Evolutionary conservation across 1,284 basidiomycete species (phyloP), one percentile per base, ranked within the genome.

Genomic region (Moesziomyces sp.): DNA sequence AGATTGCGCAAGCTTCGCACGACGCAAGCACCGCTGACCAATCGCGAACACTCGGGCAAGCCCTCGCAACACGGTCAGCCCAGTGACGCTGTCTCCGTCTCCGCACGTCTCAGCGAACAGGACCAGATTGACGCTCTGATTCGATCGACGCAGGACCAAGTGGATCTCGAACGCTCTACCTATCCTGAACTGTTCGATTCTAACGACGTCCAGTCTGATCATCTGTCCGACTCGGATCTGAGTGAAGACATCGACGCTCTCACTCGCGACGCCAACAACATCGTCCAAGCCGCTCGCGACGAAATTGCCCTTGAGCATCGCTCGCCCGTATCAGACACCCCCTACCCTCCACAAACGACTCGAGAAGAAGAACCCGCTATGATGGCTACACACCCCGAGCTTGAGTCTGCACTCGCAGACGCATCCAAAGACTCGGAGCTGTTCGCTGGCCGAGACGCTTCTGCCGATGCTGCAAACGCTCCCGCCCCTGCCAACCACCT

Each of bases 51-150:
- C 21, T 45, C 40, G n/a, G 2, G 21, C 28, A 34, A 46, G 18
- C 3, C 28, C 5, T 49, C 45, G 24, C 46, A 34, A 14, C 19
- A 10, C 21, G 50, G 10, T 24, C 47, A 10, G 46, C 42, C 4
- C 24, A 5, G 24, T 7, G 24, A 26, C 24, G 6, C 18, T n/a
- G 34, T 19, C 18, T 9, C 26, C 24, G 13, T 18, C 46, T 16
- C 34, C 34, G 38, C 19, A 8, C n/a, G 11, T 21, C 23, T 40
- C 14, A 58, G 61, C 66, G 66, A 69, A 26, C 62, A 70, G 51
- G 72, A 70, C 62, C 56, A 70, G 40, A 55, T 74, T 53, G 59
- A 74, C 30, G 62, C 62, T 26, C 59, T 74, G 42, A 66, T 74
- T 10, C 58, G 51, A 26, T 52, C 48, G 3, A 60, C 72, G 5